Conservation (phyloP, 78 protist species). For the Mantamonas sphyraenae region DNA sequence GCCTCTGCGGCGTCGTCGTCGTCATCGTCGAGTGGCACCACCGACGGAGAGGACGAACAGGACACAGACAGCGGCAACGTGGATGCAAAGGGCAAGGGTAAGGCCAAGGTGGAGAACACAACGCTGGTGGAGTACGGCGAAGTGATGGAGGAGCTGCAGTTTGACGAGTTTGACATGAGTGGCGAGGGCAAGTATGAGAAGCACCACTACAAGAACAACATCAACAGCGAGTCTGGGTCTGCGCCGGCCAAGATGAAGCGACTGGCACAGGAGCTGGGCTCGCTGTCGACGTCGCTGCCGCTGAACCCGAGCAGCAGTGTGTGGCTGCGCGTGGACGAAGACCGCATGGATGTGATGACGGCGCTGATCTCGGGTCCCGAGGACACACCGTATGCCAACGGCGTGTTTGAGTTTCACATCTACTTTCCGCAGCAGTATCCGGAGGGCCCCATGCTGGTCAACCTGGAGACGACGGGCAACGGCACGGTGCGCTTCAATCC, state of each 20-base stretch:
- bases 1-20: too few relatives aligned
- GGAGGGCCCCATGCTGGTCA: conserved; percentile 20
- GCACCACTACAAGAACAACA: neutral
- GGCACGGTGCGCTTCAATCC: conserved; percentile 80
- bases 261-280: neutral
- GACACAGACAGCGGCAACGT: too few relatives aligned
- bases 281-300: conserved; percentile 16
- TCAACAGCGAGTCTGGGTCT: neutral
- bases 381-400: conserved; percentile 5
- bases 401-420: conserved; percentile 3
- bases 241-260: neutral
- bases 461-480: conserved; percentile 57
- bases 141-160: neutral
- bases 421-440: conserved; percentile 12
- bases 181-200: neutral
- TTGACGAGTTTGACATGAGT: too few relatives aligned
- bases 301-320: conserved; percentile 17
- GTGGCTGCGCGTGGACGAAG: conserved; percentile 46
- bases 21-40: too few relatives aligned
- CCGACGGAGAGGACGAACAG: too few relatives aligned
- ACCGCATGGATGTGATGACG: conserved; percentile 28
- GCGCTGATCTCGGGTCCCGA: conserved; percentile 54
- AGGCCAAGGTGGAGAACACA: too few relatives aligned
- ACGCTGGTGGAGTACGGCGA: too few relatives aligned
- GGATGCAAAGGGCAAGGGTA: too few relatives aligned